Percentiles rank a stretch among this genome's conserved stretches.
phyloP scores from a whole-genome alignment of 257 asterid genomes.

The Penstemon eatonii region DNA sequence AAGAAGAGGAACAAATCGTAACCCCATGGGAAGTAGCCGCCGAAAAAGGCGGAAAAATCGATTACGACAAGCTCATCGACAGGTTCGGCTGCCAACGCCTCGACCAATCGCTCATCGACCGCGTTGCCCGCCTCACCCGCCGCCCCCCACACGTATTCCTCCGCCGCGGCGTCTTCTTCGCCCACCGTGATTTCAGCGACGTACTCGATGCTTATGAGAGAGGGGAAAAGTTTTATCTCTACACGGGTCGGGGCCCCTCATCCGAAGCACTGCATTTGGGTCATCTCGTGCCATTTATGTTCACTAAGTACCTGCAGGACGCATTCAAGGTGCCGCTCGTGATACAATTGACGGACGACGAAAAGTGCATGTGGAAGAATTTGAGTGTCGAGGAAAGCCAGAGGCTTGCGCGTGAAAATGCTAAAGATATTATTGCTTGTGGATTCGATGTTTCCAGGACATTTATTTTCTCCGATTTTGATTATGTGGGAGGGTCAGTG shows the following conservation, averaged over 20 bases:
- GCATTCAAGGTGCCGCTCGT: constrained; percentile 96
- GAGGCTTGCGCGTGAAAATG: constrained; percentile 96
- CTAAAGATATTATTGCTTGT: constrained; percentile 97
- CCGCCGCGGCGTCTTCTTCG: constrained; percentile 96
- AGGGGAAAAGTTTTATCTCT: constrained; percentile 85
- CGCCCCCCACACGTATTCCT: constrained; percentile 86
- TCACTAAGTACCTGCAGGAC: constrained; percentile 95
- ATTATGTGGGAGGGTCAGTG: constrained; percentile 92
- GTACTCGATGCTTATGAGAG: constrained; percentile 73
- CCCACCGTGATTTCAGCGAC: constrained; percentile 80
- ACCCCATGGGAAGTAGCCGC: constrained; percentile 93
- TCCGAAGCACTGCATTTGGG: constrained; percentile 98
- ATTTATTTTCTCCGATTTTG: constrained; percentile 86
- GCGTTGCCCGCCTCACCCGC: constrained; percentile 72
- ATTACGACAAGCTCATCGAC: constrained; percentile 87
- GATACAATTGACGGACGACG: constrained; percentile 93
- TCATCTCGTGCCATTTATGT: constrained; percentile 93
- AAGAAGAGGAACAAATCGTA: constrained; percentile 63
- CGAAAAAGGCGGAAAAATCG: constrained; percentile 82
- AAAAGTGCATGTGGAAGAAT: constrained; percentile 98
- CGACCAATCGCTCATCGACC: constrained; percentile 66
- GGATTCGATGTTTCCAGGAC: constrained; percentile 92
- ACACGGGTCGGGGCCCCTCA: constrained; percentile 97
- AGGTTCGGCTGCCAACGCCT: constrained; percentile 89
- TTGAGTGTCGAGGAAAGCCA: constrained; percentile 85